These are phyloP conservation scores for Capsicum pubescens DNA, from an alignment of 257 asterid species.

Conservation along the genomic window DNA sequence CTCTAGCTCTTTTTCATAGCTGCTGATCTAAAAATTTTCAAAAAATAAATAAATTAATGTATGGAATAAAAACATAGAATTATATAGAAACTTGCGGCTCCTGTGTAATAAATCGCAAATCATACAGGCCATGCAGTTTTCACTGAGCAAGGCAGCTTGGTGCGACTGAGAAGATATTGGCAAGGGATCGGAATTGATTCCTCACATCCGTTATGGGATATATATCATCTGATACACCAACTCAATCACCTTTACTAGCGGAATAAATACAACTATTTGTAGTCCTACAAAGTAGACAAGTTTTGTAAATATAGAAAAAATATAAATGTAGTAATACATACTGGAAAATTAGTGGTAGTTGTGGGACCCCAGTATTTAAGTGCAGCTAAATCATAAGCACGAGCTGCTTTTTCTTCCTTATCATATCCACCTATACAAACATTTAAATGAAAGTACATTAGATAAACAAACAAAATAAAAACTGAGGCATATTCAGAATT, in stretches of 20 bases:
- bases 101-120: no score
- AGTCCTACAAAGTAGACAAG: not conserved
- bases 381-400: constrained; percentile 95
- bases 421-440: constrained; percentile 75
- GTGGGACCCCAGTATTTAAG: constrained; percentile 90
- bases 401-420: constrained; percentile 93
- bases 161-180: no score
- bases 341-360: constrained; percentile 91
- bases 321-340: constrained; percentile 33
- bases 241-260: no score
- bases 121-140: no score
- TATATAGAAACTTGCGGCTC: no score
- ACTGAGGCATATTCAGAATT: no score
- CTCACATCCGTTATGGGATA: no score
- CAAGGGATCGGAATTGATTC: no score
- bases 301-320: not conserved
- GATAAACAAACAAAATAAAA: not conserved
- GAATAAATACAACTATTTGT: not conserved
- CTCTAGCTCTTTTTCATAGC: constrained; percentile 84
- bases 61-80: not conserved
- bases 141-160: no score
- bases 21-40: constrained; percentile 57
- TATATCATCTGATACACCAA: no score
- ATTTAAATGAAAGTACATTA: not conserved
- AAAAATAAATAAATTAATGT: not conserved